Base-by-base conservation (phyloP, 345 rosid genomes). In the Eucalyptus marginata region DNA sequence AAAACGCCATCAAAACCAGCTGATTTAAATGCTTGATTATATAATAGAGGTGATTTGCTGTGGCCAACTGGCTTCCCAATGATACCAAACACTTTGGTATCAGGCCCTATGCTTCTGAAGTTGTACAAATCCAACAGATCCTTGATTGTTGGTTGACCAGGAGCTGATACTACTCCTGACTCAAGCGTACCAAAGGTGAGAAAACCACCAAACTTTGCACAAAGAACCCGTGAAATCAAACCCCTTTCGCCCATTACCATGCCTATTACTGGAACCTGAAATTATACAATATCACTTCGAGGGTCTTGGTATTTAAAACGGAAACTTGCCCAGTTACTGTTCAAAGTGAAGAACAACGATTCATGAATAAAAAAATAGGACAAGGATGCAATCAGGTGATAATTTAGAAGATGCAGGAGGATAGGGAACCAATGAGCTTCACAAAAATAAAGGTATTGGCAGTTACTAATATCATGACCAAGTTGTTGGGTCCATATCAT, bases 241-340 rank as follows among this genome's bases (percentile, higher is more conserved):
- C 99, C 99, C 90, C 95, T 95, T 80, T 97, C 98, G 7, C 99
- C 98, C 99, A 97, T 97, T 89, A 94, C 98, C 89, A 97, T 91
- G 90, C 95, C 99, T 91, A 96, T 94, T 50, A 94, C 89, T n/a
- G 98, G 99, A 92, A 95, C 97, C 98, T 97, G 94, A 92, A 91
- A 86, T 40, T 49, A n/a, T n/a, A 50, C 89, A 88, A 36, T 36
- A 76, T 76, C 47, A 76, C 83, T 76, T 24, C 13, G 66, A 50
- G 6, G 49, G 50, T 56, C 40, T 36, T 40, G 71, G 71, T 52
- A 87, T 51, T 87, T 25, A 52, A 54, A 4, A 87, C 4, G 62
- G 88, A 76, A 76, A 76, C 9, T 76, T 76, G 27, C 83, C 54
- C 54, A 86, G 14, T 50, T 52, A 90, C 27, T 17, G 16, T 58